Evolutionary conservation across 2,329 filamentous ascomycete species (phyloP), one percentile per base, ranked within the genome.

Genomic region (Aspergillus eucalypticola): DNA sequence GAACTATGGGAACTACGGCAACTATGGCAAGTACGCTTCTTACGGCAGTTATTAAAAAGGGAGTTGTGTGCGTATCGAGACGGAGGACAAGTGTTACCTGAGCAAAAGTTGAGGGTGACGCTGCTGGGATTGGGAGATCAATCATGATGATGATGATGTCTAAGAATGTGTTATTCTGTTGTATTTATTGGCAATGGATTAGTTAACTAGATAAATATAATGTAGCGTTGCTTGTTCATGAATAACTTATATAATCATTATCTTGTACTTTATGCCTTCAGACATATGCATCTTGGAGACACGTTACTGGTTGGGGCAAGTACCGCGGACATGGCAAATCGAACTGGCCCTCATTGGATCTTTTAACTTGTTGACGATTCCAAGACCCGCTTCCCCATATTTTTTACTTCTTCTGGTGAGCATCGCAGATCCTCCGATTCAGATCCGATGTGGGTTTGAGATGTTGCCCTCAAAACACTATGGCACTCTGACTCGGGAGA

Each of bases 21-120:
- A 50, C 38, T 66, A 66, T 17, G 60, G 60, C 29, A 54, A 54
- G 21, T 65, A 62, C 21, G 56, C 54, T 38, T 50, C 54, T 7
- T 61, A 63, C 51, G 44, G 19, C 41, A 44, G 19, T 13, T 44
- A 44, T 8, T 44, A 23, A 23, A 5, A 41, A 10, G 39, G 2
- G 32, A 2, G 11, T 35, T 35, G 11, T 15, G 11, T 35, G 32
- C 11, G 11, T 35, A 11, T 15, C 15, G 32, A 5, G 2, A 35
- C 5, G 11, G 10, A 13, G 32, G 32, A 35, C 32, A 35, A 35
- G 32, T 35, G 32, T 35, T 35, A 35, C 32, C 32, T 35, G 32
- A 35, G 32, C 32, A 35, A 5, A 35, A 35, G 32, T 35, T 13
- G 4, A 5, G 32, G 32, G 32, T 35, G 10, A 35, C 5, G 32